These are phyloP conservation scores for Talaromyces islandicus DNA, from an alignment of 2,329 filamentous ascomycete species.

Conservation along the genomic window DNA sequence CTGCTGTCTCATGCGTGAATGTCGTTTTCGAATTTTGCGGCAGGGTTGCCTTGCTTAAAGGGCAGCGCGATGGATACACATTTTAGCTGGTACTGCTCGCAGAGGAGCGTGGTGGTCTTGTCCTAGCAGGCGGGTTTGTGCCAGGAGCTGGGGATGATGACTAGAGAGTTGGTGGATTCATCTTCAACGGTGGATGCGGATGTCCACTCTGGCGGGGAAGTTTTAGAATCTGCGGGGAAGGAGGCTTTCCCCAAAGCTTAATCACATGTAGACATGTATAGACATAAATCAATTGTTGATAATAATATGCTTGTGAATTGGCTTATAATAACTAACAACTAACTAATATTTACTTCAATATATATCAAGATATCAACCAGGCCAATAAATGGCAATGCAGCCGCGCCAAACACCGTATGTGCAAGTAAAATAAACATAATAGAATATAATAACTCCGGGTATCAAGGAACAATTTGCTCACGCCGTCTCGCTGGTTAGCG, in stretches of 20 bases:
- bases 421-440: no score
- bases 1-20: slow-evolving; percentile 33
- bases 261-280: no score
- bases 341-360: no score
- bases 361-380: no score
- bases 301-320: no score
- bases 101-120: slow-evolving; percentile 29
- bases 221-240: no score
- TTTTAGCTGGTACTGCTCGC: slow-evolving; percentile 23
- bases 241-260: no score
- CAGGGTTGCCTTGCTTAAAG: slow-evolving; percentile 29
- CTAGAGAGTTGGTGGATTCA: slow-evolving; percentile 27
- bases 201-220: no score
- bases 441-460: not conserved
- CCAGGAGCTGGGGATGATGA: slow-evolving; percentile 48
- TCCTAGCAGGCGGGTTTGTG: slow-evolving; percentile 36
- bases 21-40: slow-evolving; percentile 38
- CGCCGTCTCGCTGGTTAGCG: not conserved
- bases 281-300: no score
- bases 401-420: not conserved
- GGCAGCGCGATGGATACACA: slow-evolving; percentile 35
- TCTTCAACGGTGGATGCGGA: not conserved
- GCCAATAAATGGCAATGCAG: not conserved
- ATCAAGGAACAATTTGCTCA: not conserved
- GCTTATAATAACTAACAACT: no score